phyloP scores from a whole-genome alignment of 768 basidiomycete species.

The Boletus pseudopeckii region DNA sequence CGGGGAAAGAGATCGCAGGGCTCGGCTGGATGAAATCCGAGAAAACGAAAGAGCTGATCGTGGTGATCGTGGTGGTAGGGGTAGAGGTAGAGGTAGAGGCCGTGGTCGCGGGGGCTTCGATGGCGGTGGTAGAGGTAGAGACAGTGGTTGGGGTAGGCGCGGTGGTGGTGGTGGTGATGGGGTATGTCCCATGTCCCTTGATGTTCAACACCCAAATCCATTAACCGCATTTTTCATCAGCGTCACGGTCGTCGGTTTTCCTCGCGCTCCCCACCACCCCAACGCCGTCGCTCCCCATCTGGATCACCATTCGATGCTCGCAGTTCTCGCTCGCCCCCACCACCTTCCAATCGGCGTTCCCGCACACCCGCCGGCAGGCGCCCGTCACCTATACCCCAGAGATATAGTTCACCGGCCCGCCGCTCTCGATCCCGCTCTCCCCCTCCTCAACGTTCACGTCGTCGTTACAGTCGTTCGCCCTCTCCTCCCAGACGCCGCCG shows the following conservation, averaged over 20 bases:
- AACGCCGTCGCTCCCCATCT: slow-evolving; percentile 44
- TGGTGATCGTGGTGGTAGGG: slow-evolving; percentile 43
- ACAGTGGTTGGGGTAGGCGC: slow-evolving; percentile 64
- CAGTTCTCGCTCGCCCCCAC: slow-evolving; percentile 39
- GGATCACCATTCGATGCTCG: slow-evolving; percentile 35
- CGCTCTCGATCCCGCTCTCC: slow-evolving; percentile 38
- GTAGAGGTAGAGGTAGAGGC: slow-evolving; percentile 59
- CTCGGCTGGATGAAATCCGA: slow-evolving; percentile 65
- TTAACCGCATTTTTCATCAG: slow-evolving; percentile 22
- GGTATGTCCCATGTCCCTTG: slow-evolving; percentile 5
- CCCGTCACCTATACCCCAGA: slow-evolving; percentile 28
- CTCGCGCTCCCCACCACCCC: slow-evolving; percentile 46
- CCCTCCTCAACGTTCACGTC: slow-evolving; percentile 22
- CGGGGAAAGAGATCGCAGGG: slow-evolving; percentile 68
- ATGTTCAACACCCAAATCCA: not conserved
- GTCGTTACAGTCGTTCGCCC: slow-evolving; percentile 26
- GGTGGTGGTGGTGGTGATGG: slow-evolving; percentile 42
- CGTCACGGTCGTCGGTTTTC: slow-evolving; percentile 45
- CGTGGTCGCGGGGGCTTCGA: slow-evolving; percentile 49
- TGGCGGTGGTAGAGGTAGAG: slow-evolving; percentile 48
- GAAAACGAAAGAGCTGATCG: slow-evolving; percentile 53
- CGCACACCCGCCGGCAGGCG: slow-evolving; percentile 40
- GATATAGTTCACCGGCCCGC: slow-evolving; percentile 32
- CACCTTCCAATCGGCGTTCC: slow-evolving; percentile 35
- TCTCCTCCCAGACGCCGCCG: slow-evolving; percentile 27